Evolutionary conservation across 208 protist species (phyloP).

Genomic region (Acanthamoeba castellanii): DNA sequence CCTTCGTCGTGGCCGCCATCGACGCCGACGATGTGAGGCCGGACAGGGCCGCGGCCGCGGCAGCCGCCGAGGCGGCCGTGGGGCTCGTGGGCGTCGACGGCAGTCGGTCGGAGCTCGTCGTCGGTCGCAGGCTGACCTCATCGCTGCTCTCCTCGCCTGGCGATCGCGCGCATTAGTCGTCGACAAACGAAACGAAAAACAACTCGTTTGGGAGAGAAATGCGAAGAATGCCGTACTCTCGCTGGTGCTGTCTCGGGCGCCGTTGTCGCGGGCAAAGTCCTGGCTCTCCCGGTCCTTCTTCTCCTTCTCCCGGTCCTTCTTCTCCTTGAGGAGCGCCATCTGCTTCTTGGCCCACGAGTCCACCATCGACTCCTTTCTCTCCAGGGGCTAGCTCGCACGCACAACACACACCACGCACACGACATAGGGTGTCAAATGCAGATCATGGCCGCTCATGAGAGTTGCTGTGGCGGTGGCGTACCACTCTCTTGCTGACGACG

Average conservation of each 20-base stretch:
- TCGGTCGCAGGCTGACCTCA: not conserved
- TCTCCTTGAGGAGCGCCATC: conserved; percentile 40
- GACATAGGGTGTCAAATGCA: too few species aligned
- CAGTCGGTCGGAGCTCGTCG: not conserved
- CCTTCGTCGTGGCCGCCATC: not conserved
- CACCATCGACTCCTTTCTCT: conserved; percentile 30
- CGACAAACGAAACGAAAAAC: not conserved
- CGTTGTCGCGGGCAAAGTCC: not conserved
- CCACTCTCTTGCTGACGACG: not conserved
- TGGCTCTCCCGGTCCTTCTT: not conserved
- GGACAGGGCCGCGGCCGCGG: not conserved
- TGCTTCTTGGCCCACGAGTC: conserved; percentile 53
- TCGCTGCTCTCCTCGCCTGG: conserved; percentile 20
- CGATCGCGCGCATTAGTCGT: not conserved
- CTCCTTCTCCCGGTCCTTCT: not conserved
- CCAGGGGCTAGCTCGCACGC: not conserved
- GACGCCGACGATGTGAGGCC: not conserved
- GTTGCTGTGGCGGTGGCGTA: not conserved
- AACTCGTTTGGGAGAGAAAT: not conserved
- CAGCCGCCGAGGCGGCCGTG: not conserved
- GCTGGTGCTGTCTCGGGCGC: not conserved
- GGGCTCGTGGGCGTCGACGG: not conserved
- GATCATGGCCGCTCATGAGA: too few species aligned
- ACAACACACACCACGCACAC: too few species aligned
- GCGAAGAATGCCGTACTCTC: not conserved